phyloP scores from a whole-genome alignment of 805 yeast genomes.

The Starmera caribaea region DNA sequence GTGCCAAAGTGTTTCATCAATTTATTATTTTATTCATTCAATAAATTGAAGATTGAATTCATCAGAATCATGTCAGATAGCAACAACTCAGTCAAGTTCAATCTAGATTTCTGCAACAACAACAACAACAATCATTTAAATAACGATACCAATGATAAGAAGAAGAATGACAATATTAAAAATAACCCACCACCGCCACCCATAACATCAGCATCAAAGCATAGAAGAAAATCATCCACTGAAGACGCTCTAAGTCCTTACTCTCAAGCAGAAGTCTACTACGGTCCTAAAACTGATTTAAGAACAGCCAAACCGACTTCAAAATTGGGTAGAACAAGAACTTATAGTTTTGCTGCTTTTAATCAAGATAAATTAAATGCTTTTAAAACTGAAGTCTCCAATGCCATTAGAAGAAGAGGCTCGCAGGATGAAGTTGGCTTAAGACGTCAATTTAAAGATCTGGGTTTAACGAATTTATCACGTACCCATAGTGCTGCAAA shows the following conservation, averaged over 20 bases:
- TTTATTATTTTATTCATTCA: no score
- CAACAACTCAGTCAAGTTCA: no score
- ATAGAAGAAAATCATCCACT: conserved; percentile 14
- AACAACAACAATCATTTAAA: no score
- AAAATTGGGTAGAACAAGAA: conserved; percentile 42
- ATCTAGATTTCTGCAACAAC: no score
- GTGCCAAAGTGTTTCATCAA: no score
- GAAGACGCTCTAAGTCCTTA: conserved; percentile 39
- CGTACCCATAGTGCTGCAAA: no score
- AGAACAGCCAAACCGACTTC: conserved; percentile 28
- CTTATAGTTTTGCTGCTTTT: conserved; percentile 38
- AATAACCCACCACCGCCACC: no score
- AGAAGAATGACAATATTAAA: no score
- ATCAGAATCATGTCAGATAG: no score
- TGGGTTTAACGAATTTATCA: no score
- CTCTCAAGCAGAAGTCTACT: conserved; percentile 59
- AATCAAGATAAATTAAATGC: conserved; percentile 9
- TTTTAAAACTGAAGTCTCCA: conserved; percentile 13
- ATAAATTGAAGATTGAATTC: no score
- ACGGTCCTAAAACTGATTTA: conserved; percentile 56
- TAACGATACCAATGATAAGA: no score
- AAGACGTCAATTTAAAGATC: conserved; percentile 10
- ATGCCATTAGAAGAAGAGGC: conserved; percentile 35
- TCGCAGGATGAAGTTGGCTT: conserved; percentile 41
- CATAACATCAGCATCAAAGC: neutral